Evolutionary conservation across 1,139 yeast species (phyloP), one percentile per base, ranked within the genome.

Genomic region (Nakaseomyces nivariensis): DNA sequence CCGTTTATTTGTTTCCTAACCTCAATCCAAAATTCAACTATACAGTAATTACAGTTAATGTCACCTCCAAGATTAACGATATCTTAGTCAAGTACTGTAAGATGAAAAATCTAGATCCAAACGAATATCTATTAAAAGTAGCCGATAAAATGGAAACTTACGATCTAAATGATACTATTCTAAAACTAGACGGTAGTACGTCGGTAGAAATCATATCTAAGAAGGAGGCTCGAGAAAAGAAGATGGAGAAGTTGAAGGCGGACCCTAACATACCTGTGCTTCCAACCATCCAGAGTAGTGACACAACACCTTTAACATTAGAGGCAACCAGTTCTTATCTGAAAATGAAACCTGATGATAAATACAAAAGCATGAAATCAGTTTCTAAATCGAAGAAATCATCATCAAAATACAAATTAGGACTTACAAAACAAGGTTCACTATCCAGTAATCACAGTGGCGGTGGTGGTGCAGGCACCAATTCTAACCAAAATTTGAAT

Each of bases 151-250:
- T 59, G 33, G 47, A 55, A 3, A 49, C 60, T 1, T 52, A 66
- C 10, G 69, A 69, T 51, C 51, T 67, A n/a, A 68, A 69, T 42
- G 72, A 69, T 43, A 63, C 66, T 6, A 63, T 70, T 24, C 59
- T 68, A 36, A 59, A 70, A 2, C 56, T 70, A 9, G 73, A 70
- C 55, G 72, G 70, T 27, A 58, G 59, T 31, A 51, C 58, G 46
- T 51, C 57, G 13, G 60, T 65, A 6, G 68, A 64, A 48, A 54
- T 64, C 3, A 55, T 65, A 7, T 57, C 66, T 7, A 62, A 63
- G 38, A 61, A 55, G 46, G 68, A 66, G 10, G 66, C 67, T 4
- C 56, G 66, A 36, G 58, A 56, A 27, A 41, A 61, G 37, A 56
- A 57, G 22, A 50, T 64, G 26, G 63, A 60, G 48, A 64, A 62